Conservation (phyloP, 768 basidiomycete genomes). For the Mycena filopes region DNA sequence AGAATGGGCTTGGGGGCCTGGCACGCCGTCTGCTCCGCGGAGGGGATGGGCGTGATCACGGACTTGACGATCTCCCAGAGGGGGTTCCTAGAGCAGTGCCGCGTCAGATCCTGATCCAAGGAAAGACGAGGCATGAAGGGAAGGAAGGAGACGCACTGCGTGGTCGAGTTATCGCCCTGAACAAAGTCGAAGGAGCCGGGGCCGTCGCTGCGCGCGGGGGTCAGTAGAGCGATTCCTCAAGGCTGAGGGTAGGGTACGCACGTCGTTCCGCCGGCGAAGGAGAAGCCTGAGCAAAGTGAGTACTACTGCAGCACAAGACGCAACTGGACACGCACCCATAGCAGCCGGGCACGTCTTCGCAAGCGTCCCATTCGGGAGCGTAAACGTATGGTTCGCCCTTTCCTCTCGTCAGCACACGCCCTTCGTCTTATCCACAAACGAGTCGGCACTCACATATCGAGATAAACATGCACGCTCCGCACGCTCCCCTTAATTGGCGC, state of each 20-base stretch:
- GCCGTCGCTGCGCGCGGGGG: conserved; percentile 64
- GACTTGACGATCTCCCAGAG: conserved; percentile 83
- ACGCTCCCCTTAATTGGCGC: conserved; percentile 67
- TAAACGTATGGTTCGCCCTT: conserved; percentile 74
- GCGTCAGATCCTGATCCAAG: conserved; percentile 18
- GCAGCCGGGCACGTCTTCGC: conserved; percentile 84
- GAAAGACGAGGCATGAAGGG: conserved; percentile 3
- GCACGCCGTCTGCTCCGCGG: conserved; percentile 69
- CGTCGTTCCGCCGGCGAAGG: conserved; percentile 87
- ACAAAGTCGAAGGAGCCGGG: conserved; percentile 84
- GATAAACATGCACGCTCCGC: conserved; percentile 74
- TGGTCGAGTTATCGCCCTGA: conserved; percentile 73
- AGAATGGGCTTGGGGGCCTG: conserved; percentile 84
- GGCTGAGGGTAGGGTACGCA: conserved; percentile 44
- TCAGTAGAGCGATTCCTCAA: conserved; percentile 13
- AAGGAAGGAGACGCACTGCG: conserved; percentile 56
- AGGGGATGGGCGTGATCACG: conserved; percentile 67
- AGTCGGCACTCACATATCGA: conserved; percentile 67
- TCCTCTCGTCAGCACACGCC: background rate
- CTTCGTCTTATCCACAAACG: too few species aligned
- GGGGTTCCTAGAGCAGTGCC: conserved; percentile 61
- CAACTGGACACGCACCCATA: conserved; percentile 63
- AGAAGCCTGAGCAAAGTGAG: conserved; percentile 59
- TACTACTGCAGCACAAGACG: background rate
- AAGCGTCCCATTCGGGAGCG: conserved; percentile 70